phyloP scores from a whole-genome alignment of 2,329 filamentous ascomycete genomes.

The Sarocladium strictum region DNA sequence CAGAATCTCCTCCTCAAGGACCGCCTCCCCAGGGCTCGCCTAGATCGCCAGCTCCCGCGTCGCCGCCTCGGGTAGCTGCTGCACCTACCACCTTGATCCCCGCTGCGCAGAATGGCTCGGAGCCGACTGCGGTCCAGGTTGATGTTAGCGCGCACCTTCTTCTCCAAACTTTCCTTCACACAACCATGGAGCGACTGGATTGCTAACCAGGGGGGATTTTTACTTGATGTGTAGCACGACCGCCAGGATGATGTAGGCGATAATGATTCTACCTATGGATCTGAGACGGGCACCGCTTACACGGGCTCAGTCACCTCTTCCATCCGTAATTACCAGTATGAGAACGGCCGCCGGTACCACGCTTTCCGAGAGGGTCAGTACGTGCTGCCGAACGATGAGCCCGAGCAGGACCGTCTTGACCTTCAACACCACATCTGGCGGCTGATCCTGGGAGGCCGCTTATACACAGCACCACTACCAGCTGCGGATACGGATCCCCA shows the following conservation, averaged over 20 bases:
- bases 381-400: constrained; percentile 26
- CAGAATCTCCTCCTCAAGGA: not conserved
- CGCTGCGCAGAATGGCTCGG: not conserved
- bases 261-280: not conserved
- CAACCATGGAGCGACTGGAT: not conserved
- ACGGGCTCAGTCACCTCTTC: constrained; percentile 22
- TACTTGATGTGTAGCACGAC: not conserved
- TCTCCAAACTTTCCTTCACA: not conserved
- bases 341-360: constrained; percentile 34
- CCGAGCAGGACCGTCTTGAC: constrained; percentile 32
- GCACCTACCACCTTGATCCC: not conserved
- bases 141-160: not conserved
- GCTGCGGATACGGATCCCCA: not conserved
- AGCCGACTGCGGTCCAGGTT: not conserved
- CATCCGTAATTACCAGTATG: constrained; percentile 28
- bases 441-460: not conserved
- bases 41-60: not conserved
- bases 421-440: constrained; percentile 15
- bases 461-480: not conserved
- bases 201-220: not conserved
- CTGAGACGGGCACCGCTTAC: not conserved
- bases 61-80: not conserved
- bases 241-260: not conserved
- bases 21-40: not conserved
- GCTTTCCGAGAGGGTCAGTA: constrained; percentile 28